Evolutionary conservation across 805 yeast genomes (phyloP).

Genomic region (Suhomyces xylopsoci): DNA sequence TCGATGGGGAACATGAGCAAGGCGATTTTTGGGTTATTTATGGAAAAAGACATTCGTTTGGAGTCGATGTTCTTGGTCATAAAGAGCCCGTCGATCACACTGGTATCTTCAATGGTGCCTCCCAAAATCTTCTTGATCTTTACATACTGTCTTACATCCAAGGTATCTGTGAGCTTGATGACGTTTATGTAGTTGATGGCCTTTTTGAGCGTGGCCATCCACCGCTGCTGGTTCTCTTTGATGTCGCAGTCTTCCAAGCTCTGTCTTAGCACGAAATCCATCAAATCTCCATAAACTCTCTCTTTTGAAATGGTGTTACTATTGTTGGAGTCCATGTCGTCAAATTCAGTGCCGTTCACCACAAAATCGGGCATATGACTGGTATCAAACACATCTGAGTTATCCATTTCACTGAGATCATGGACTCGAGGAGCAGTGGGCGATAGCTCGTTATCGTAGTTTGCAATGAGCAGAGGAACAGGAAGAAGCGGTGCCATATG

Average conservation of each 20-base stretch:
- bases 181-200: slow-evolving; percentile 54
- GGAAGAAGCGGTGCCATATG: slow-evolving; percentile 5
- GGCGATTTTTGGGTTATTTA: slow-evolving; percentile 71
- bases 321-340: slow-evolving; percentile 4
- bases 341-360: not conserved
- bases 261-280: slow-evolving; percentile 55
- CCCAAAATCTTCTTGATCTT: slow-evolving; percentile 85
- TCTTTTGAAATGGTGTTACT: slow-evolving; percentile 10
- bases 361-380: not conserved
- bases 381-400: not conserved
- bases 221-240: slow-evolving; percentile 42
- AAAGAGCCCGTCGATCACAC: slow-evolving; percentile 70
- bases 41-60: slow-evolving; percentile 66
- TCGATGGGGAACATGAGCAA: slow-evolving; percentile 88
- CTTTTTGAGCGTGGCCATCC: slow-evolving; percentile 55
- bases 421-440: not conserved
- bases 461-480: not conserved
- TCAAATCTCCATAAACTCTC: slow-evolving; percentile 35
- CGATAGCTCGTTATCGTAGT: not conserved
- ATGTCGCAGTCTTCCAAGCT: slow-evolving; percentile 61
- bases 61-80: slow-evolving; percentile 82
- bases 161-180: slow-evolving; percentile 66
- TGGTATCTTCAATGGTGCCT: slow-evolving; percentile 54
- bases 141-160: slow-evolving; percentile 85
- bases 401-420: not conserved